Conservation (phyloP, 306 rosid genomes). For the Arachis stenosperma region DNA sequence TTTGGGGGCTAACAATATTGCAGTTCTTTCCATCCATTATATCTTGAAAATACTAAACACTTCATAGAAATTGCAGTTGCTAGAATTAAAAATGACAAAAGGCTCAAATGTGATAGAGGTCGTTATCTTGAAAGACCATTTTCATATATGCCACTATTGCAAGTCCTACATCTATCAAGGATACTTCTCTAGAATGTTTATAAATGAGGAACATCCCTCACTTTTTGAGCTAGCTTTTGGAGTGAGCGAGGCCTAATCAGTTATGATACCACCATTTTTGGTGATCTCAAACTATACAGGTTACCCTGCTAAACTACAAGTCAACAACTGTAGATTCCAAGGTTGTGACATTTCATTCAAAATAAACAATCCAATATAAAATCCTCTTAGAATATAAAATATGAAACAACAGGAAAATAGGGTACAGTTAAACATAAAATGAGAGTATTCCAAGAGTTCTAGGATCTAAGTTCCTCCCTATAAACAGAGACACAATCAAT, state of each 20-base stretch:
- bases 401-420: no score
- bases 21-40: conserved; percentile 4
- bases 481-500: background rate
- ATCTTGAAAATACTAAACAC: background rate
- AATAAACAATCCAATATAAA: no score
- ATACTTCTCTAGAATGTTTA: no score
- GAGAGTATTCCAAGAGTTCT: no score
- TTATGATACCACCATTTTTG: no score
- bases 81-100: background rate
- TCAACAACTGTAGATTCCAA: background rate
- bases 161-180: no score
- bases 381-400: no score
- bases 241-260: no score
- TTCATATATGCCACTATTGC: background rate
- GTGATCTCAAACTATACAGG: background rate
- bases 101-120: conserved; percentile 5
- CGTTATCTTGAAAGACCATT: background rate
- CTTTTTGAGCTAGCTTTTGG: no score
- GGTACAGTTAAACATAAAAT: no score
- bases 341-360: no score
- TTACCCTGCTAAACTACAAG: conserved; percentile 1
- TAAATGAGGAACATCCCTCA: background rate
- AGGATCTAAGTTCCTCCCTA: no score
- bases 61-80: conserved; percentile 16
- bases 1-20: background rate